Base-by-base conservation (phyloP, 345 rosid species). In the Corchorus capsularis region DNA sequence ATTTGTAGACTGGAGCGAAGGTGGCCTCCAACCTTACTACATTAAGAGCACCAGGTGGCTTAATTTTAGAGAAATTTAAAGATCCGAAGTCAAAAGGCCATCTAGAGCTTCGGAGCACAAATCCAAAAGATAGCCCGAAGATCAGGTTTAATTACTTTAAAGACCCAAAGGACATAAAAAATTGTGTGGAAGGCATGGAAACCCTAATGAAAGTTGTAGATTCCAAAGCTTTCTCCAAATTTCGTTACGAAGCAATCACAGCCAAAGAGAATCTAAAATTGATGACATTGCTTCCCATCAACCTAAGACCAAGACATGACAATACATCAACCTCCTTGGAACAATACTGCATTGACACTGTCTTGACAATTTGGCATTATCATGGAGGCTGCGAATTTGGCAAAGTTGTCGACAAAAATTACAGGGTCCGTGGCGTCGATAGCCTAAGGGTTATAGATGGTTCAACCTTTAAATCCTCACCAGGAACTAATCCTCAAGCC, bases 401-500 rank as follows among this genome's bases (percentile, higher is more conserved):
- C 14, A 83, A 73, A 52, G 97, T 90, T 27, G 89, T 90, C 11
- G 97, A 90, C 78, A 71, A 46, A 39, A 80, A 87, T 69, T 90
- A 87, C 69, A 83, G 56, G 72, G 97, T 90, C 2, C 14, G 82
- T 67, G 91, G 97, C 2, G 73, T 89, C 4, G 91, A 86, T 76
- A 78, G 74, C 1, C 57, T 88, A 4, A 79, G 94, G 73, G 91
- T 92, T 35, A 77, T 90, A 13, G 93, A 92, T 83, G 87, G 88
- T 0, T 90, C 97, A 1, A 90, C 93, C 3, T 92, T 88, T 85
- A 67, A 76, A 5, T 45, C 53, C 37, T 81, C 93, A 1, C 92
- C 97, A 0, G 90, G 97, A 34, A 92, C 94, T 35, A 92, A 90
- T 65, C 97, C 93, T 74, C 97, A 92, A 76, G 94, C 94, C 15